Percentiles rank a stretch among this genome's conserved stretches.
These are phyloP conservation scores for Aegilops sharonensis DNA, from an alignment of 176 grass and related monocot species.

Conservation along the genomic window DNA sequence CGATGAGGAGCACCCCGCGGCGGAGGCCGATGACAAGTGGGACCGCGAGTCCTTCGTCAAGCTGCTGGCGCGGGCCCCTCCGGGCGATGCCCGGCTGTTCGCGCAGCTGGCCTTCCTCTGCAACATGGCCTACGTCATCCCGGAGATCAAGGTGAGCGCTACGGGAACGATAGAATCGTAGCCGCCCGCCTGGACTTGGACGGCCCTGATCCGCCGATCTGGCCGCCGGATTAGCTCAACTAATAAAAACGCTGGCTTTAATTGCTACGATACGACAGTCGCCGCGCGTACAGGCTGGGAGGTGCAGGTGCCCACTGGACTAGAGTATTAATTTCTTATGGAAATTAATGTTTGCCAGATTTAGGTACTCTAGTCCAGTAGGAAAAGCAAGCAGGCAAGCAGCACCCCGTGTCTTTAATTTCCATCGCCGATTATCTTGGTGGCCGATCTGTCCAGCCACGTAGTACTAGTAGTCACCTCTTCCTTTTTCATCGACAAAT, in stretches of 20 bases:
- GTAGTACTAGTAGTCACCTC: background rate
- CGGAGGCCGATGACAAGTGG: slow-evolving; percentile 46
- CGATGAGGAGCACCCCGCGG: slow-evolving; percentile 41
- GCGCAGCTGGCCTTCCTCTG: slow-evolving; percentile 90
- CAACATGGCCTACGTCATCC: slow-evolving; percentile 95
- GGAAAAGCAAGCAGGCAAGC: background rate
- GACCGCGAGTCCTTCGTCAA: slow-evolving; percentile 70
- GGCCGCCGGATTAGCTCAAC: background rate
- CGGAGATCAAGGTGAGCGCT: slow-evolving; percentile 77
- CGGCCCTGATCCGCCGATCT: background rate
- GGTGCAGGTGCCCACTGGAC: background rate
- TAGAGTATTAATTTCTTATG: background rate
- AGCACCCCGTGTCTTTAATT: slow-evolving; percentile 9
- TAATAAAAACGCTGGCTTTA: background rate
- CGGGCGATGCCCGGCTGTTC: slow-evolving; percentile 66
- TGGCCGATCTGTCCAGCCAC: background rate
- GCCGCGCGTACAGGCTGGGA: slow-evolving; percentile 48
- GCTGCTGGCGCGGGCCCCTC: slow-evolving; percentile 63
- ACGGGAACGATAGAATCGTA: background rate
- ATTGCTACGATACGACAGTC: background rate
- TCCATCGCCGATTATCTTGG: background rate
- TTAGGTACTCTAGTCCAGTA: slow-evolving; percentile 1
- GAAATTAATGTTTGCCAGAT: slow-evolving; percentile 30
- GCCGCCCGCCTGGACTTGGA: background rate
- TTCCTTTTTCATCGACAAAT: background rate